A percentile compares a stretch with the other conserved stretches of the same genome.
Evolutionary conservation across 305 asterid species (phyloP).

Genomic region (Fraxinus albicans): DNA sequence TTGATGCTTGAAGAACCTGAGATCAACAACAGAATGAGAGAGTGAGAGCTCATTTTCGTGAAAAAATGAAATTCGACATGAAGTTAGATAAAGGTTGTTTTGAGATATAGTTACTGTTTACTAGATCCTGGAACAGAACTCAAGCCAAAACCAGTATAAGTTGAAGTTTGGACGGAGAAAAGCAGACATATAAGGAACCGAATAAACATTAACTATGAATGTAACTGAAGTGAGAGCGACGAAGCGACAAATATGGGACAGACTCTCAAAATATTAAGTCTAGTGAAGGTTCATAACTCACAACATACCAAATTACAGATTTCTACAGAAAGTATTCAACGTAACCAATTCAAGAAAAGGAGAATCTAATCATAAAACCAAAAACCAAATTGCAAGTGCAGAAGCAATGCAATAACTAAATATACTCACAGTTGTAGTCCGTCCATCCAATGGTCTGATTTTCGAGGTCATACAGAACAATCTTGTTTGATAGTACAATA

Average conservation of each 20-base stretch:
- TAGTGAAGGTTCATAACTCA: background rate
- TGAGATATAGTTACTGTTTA: background rate
- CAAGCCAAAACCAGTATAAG: background rate
- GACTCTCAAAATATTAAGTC: background rate
- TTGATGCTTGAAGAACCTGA: conserved; percentile 72
- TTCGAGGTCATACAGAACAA: conserved; percentile 57
- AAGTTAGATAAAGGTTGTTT: background rate
- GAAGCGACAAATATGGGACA: background rate
- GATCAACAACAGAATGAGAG: conserved; percentile 11
- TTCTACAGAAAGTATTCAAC: background rate
- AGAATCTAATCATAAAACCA: background rate
- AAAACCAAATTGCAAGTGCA: background rate
- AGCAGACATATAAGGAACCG: background rate
- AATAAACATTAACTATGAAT: background rate
- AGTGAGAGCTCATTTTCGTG: background rate
- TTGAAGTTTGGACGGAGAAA: background rate
- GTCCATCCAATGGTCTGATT: conserved; percentile 68
- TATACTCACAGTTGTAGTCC: conserved; percentile 55
- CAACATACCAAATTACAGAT: background rate
- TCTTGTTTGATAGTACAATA: conserved; percentile 53
- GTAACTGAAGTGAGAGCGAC: background rate
- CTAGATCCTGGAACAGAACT: background rate
- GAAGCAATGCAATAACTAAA: conserved; percentile 8
- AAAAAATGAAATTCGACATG: background rate
- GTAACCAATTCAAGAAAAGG: background rate